phyloP scores from a whole-genome alignment of 495 filamentous ascomycete genomes.

The Penicillium pancosmium region DNA sequence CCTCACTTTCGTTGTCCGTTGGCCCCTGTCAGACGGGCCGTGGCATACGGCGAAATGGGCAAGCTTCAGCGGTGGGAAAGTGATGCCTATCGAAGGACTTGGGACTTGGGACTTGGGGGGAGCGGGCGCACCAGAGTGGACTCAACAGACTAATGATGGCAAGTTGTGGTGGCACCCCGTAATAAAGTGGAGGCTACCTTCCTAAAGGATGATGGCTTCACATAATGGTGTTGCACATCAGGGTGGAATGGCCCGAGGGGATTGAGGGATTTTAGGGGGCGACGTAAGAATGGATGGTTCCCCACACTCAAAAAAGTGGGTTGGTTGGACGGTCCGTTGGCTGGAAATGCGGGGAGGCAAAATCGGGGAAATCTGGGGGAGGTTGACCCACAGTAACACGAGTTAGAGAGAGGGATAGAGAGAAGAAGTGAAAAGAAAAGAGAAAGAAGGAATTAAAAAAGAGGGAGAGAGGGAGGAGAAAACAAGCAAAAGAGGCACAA shows the following conservation, averaged over 20 bases:
- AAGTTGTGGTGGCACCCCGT: neutral
- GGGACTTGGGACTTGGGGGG: neutral
- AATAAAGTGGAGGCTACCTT: conserved; percentile 3
- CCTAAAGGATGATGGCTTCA: neutral
- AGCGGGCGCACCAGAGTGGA: neutral
- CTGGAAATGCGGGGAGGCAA: conserved; percentile 1
- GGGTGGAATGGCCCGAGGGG: neutral
- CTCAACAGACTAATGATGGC: no score
- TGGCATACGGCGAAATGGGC: neutral
- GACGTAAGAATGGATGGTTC: neutral
- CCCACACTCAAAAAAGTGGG: conserved; percentile 9
- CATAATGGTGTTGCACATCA: neutral
- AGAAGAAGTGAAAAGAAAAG: neutral
- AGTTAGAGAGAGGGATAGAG: neutral
- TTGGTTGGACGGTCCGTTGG: neutral
- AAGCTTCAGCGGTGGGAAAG: conserved; percentile 2
- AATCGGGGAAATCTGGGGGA: neutral
- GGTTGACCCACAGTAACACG: neutral
- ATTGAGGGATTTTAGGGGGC: conserved; percentile 3
- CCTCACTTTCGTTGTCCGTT: neutral
- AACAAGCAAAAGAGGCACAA: neutral
- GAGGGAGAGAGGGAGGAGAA: neutral
- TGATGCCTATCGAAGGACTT: neutral
- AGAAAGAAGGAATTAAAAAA: neutral
- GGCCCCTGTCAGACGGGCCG: neutral